Evolutionary conservation across 192 early-diverging fungal species (phyloP), one percentile per base, ranked within the genome.

Genomic region (Entomortierella beljakovae): DNA sequence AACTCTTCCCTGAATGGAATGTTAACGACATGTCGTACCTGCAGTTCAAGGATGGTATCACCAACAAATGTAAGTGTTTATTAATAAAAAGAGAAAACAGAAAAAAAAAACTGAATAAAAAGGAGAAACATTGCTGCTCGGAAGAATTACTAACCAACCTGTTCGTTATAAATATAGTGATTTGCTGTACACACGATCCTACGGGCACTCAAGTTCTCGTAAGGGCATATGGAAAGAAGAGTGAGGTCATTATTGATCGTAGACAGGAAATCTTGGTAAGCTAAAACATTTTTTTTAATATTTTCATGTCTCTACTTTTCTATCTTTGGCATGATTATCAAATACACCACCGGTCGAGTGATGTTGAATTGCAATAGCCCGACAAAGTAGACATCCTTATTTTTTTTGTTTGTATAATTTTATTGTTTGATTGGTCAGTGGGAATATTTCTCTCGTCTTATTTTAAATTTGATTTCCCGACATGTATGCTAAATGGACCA

Each of bases 161-260:
- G n/a, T n/a, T n/a, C n/a, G n/a, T n/a, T n/a, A 59, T 38, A 50
- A 22, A 34, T 61, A 10, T 61, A 86, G 85, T 97, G 80, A 88
- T 97, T 22, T 85, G 87, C 61, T 90, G 88, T 57, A 90, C 86
- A 5, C 88, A 96, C 83, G 77, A 54, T 37, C 80, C 84, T 10
- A 71, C 82, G 15, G 75, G 84, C 15, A 64, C 85, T 18, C 86
- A 91, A 16, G 88, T 96, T 25, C 87, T 98, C 46, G 90, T 98
- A 50, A 88, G 96, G 31, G 92, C 92, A 37, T 98, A 97, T 79
- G 96, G 96, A 52, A 92, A 92, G 68, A 88, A 92, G 51, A 93
- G 94, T 46, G 93, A 94, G 61, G 79, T 93, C 25, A 87, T 98
- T 38, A 98, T 98, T 73, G 95, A 98, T 70, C 84, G 96, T 32